These are phyloP conservation scores for Biscogniauxia mediterranea DNA, from an alignment of 2,329 filamentous ascomycete genomes.

Conservation along the genomic window DNA sequence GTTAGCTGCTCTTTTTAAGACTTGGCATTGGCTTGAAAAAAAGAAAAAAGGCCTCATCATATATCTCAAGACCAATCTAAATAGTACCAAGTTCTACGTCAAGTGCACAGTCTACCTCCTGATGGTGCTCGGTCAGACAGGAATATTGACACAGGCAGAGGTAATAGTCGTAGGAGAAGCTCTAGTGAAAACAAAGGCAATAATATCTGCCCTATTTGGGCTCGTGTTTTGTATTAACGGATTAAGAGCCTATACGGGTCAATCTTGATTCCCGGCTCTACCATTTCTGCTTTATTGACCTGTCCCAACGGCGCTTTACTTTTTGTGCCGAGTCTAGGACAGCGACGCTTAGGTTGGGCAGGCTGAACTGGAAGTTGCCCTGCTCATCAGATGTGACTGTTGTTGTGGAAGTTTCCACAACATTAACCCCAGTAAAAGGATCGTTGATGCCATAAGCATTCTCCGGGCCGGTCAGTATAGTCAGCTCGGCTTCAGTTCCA, in stretches of 20 bases:
- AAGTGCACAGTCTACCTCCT: too few relatives aligned
- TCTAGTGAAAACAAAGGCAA: too few relatives aligned
- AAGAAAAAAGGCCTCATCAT: too few relatives aligned
- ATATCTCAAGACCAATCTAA: too few relatives aligned
- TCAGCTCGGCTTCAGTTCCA: constrained; percentile 42
- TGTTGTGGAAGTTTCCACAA: constrained; percentile 43
- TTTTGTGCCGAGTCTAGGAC: constrained; percentile 45
- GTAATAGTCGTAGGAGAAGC: too few relatives aligned
- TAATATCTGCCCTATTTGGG: too few relatives aligned
- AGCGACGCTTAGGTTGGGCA: constrained; percentile 56
- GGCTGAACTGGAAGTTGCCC: constrained; percentile 49
- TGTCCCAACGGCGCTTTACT: constrained; percentile 1
- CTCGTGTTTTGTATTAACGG: too few relatives aligned
- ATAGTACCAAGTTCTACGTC: too few relatives aligned
- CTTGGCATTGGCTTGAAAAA: too few relatives aligned
- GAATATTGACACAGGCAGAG: too few relatives aligned
- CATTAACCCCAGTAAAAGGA: constrained; percentile 44
- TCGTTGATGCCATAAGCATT: constrained; percentile 46
- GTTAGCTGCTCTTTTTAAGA: too few relatives aligned
- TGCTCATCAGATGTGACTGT: constrained; percentile 41
- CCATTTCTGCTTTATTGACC: not conserved
- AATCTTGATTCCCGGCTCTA: not conserved
- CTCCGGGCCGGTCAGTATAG: constrained; percentile 42
- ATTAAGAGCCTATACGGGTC: not conserved
- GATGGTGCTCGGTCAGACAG: too few relatives aligned